Conservation (phyloP, 2,329 filamentous ascomycete species). For the Cladosporium cucumerinum region DNA sequence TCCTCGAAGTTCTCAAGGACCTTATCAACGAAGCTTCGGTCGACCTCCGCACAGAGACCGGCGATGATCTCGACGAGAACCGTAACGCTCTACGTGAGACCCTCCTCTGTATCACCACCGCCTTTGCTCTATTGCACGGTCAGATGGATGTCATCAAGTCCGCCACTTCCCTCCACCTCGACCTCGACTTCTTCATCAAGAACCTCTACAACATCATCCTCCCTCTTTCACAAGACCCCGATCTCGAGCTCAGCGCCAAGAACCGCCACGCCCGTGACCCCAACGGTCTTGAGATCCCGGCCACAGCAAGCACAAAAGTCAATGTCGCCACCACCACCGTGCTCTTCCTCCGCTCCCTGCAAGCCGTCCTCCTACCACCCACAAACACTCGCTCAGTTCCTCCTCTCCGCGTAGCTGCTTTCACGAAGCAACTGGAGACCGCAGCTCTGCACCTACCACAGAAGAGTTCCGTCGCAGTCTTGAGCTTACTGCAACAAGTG, state of each 20-base stretch:
- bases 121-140: slow-evolving; percentile 91
- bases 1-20: slow-evolving; percentile 91
- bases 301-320: slow-evolving; percentile 58
- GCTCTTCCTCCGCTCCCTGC: slow-evolving; percentile 81
- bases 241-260: slow-evolving; percentile 78
- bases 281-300: slow-evolving; percentile 55
- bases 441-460: slow-evolving; percentile 82
- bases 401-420: slow-evolving; percentile 81
- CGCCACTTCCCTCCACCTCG: slow-evolving; percentile 75
- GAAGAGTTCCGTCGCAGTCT: slow-evolving; percentile 76
- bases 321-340: slow-evolving; percentile 95
- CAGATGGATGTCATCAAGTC: slow-evolving; percentile 82
- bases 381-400: slow-evolving; percentile 72
- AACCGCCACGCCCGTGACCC: slow-evolving; percentile 59
- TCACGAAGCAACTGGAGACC: slow-evolving; percentile 86
- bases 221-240: slow-evolving; percentile 72
- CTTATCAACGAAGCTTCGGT: slow-evolving; percentile 70
- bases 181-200: slow-evolving; percentile 91
- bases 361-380: slow-evolving; percentile 73
- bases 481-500: slow-evolving; percentile 74
- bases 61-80: slow-evolving; percentile 41
- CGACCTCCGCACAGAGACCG: slow-evolving; percentile 45
- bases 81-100: slow-evolving; percentile 81
- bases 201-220: slow-evolving; percentile 87
- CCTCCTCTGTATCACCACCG: slow-evolving; percentile 91